A percentile compares a stretch with the other conserved stretches of the same genome.
These are phyloP conservation scores for Cladosporium sp. DNA, from an alignment of 2,329 filamentous ascomycete species.

Conservation along the genomic window DNA sequence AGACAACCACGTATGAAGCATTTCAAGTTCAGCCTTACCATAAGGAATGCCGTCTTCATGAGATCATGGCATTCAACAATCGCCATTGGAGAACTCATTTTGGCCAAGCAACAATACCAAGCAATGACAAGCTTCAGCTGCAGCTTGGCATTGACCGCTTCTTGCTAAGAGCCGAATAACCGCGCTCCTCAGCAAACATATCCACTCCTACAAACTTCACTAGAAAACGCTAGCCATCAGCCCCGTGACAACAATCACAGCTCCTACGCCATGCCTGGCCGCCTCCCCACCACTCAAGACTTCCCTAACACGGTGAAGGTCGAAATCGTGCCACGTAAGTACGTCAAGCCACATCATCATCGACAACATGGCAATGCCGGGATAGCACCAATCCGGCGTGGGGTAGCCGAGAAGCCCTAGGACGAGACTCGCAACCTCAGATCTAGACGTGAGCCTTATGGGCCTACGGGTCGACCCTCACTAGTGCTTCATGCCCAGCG, in stretches of 20 bases:
- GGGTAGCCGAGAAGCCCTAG: no score
- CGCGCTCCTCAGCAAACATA: background rate
- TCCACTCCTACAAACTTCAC: background rate
- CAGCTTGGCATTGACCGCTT: slow-evolving; percentile 5
- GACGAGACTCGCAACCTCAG: background rate
- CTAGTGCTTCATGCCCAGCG: background rate
- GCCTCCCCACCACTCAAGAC: slow-evolving; percentile 40
- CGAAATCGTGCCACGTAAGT: slow-evolving; percentile 44
- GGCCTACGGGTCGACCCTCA: background rate
- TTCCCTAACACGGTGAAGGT: slow-evolving; percentile 39
- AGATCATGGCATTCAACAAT: background rate
- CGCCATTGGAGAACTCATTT: background rate
- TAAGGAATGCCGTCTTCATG: no score
- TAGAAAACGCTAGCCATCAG: background rate
- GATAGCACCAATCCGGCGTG: background rate
- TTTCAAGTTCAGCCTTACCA: no score
- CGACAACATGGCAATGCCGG: background rate
- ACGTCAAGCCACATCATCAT: slow-evolving; percentile 12
- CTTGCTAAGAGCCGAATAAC: background rate
- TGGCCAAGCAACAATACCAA: slow-evolving; percentile 5
- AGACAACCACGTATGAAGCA: no score
- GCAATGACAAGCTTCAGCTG: slow-evolving; percentile 4
- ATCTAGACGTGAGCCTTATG: background rate
- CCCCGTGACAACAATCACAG: background rate
- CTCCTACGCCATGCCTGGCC: slow-evolving; percentile 33